These are phyloP conservation scores for Xerocomus minutiporus DNA, from an alignment of 1,284 basidiomycete species.

Conservation along the genomic window DNA sequence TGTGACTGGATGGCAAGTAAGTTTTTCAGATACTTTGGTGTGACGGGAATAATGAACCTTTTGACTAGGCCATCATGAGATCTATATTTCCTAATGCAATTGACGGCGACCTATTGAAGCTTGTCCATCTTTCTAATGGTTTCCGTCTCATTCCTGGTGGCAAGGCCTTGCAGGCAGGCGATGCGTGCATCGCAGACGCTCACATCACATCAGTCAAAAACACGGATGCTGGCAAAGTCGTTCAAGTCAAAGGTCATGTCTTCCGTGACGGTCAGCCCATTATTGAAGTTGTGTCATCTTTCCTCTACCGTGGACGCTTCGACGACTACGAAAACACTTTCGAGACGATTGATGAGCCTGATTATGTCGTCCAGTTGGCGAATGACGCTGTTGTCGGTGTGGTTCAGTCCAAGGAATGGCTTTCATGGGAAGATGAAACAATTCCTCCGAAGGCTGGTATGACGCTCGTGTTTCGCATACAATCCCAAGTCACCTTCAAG, in stretches of 20 bases:
- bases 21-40: slow-evolving; percentile 23
- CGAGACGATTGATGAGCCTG: slow-evolving; percentile 84
- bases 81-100: slow-evolving; percentile 91
- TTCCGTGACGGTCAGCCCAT: slow-evolving; percentile 72
- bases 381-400: slow-evolving; percentile 85
- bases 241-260: slow-evolving; percentile 88
- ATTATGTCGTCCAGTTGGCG: slow-evolving; percentile 76
- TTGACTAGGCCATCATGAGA: slow-evolving; percentile 85
- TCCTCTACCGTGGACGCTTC: slow-evolving; percentile 96
- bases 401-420: slow-evolving; percentile 95
- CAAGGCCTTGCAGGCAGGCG: slow-evolving; percentile 76
- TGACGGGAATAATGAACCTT: slow-evolving; percentile 10
- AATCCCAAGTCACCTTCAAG: slow-evolving; percentile 85
- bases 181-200: slow-evolving; percentile 88
- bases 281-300: slow-evolving; percentile 91
- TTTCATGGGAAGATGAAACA: slow-evolving; percentile 87
- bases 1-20: slow-evolving; percentile 93
- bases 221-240: slow-evolving; percentile 87
- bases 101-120: slow-evolving; percentile 90
- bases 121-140: slow-evolving; percentile 95
- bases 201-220: slow-evolving; percentile 88
- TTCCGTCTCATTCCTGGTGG: slow-evolving; percentile 86
- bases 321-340: slow-evolving; percentile 94
- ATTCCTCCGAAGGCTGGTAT: slow-evolving; percentile 77
- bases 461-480: slow-evolving; percentile 84